Evolutionary conservation across 352 stramenopile species (phyloP).

Genomic region (Globisporangium lucens): DNA sequence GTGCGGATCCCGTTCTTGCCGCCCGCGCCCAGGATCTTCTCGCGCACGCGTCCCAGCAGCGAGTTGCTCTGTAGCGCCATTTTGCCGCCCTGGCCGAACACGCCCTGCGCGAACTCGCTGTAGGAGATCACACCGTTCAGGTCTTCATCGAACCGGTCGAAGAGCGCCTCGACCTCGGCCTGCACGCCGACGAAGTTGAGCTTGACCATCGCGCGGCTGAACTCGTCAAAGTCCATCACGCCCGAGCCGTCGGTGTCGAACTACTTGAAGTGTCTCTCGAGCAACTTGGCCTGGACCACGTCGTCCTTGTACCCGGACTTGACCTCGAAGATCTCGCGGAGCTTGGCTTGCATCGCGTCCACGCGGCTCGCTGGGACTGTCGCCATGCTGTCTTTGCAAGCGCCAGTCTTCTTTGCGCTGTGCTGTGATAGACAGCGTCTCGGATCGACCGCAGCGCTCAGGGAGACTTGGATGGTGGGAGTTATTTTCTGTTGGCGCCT

Average conservation of each 20-base stretch:
- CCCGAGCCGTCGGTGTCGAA: conserved; percentile 78
- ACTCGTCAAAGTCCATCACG: conserved; percentile 86
- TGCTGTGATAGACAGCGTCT: neutral
- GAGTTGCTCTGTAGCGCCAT: conserved; percentile 12
- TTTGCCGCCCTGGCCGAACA: conserved; percentile 35
- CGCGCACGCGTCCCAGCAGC: conserved; percentile 43
- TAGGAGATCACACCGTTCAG: conserved; percentile 77
- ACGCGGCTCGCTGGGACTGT: conserved; percentile 29
- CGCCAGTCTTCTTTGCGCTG: neutral
- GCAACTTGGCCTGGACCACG: conserved; percentile 39
- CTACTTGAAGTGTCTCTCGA: conserved; percentile 67
- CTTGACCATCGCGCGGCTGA: conserved; percentile 76
- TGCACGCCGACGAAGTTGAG: conserved; percentile 90
- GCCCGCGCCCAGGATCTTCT: conserved; percentile 51
- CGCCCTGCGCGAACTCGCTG: conserved; percentile 53
- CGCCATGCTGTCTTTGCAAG: conserved; percentile 26
- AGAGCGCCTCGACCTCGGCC: conserved; percentile 79
- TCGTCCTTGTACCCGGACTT: conserved; percentile 72
- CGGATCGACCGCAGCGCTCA: neutral
- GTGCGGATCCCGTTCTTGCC: conserved; percentile 78
- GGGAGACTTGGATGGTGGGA: neutral
- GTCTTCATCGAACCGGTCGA: conserved; percentile 88
- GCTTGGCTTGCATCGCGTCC: conserved; percentile 48
- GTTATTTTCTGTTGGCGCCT: neutral
- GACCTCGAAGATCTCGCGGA: conserved; percentile 64